Evolutionary conservation across 345 rosid genomes (phyloP).

Genomic region (Jatropha curcas): DNA sequence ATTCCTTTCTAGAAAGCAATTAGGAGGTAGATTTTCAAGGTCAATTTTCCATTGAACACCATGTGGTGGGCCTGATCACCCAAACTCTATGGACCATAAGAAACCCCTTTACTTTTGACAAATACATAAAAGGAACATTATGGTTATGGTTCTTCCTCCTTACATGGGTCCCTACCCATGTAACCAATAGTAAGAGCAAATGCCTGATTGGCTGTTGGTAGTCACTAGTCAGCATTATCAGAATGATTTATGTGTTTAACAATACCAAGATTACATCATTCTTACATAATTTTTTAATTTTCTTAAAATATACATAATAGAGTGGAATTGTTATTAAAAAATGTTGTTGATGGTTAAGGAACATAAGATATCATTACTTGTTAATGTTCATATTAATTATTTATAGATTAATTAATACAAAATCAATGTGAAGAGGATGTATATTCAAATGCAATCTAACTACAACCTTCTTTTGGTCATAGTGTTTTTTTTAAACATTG

Average conservation of each 20-base stretch:
- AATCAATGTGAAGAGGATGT: too few species aligned
- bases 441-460: neutral
- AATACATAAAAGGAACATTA: neutral
- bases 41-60: neutral
- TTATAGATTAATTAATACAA: too few species aligned
- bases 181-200: neutral
- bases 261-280: neutral
- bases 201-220: neutral
- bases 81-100: neutral
- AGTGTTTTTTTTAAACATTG: neutral
- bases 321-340: too few species aligned
- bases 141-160: neutral
- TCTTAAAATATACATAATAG: neutral
- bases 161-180: neutral
- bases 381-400: neutral
- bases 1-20: neutral
- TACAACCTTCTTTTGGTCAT: neutral
- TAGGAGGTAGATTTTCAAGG: neutral
- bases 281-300: neutral
- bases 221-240: too few species aligned
- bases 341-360: neutral
- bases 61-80: constrained; percentile 1
- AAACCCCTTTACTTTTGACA: too few species aligned
- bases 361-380: neutral
- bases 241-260: too few species aligned